Percentiles rank a stretch among this genome's conserved stretches.
These are phyloP conservation scores for Pseudogymnoascus sp. DNA, from an alignment of 2,329 filamentous ascomycete species.

Conservation along the genomic window DNA sequence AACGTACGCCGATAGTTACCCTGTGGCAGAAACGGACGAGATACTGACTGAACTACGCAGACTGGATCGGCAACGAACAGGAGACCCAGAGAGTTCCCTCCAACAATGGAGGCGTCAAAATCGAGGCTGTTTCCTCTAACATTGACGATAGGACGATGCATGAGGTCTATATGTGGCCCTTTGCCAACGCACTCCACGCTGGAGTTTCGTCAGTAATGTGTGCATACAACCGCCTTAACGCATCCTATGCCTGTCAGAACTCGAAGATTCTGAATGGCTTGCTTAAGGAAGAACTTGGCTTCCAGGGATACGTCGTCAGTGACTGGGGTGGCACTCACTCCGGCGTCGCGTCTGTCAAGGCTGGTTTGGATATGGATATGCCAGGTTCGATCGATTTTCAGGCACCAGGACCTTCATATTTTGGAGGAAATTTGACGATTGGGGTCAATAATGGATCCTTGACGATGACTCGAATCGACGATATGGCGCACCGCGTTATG, in stretches of 20 bases:
- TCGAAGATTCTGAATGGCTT: constrained; percentile 41
- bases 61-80: constrained; percentile 47
- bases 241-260: constrained; percentile 44
- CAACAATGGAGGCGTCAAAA: constrained; percentile 32
- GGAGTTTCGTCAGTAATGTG: constrained; percentile 60
- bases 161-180: constrained; percentile 73
- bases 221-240: constrained; percentile 45
- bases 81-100: constrained; percentile 36
- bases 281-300: constrained; percentile 44
- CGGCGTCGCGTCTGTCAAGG: constrained; percentile 36
- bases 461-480: constrained; percentile 34
- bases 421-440: constrained; percentile 25
- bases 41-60: constrained; percentile 9
- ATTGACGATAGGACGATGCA: constrained; percentile 68
- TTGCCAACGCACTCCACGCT: constrained; percentile 62
- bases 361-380: constrained; percentile 46
- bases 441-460: constrained; percentile 44
- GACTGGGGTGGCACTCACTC: constrained; percentile 38
- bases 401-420: constrained; percentile 13
- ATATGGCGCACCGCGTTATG: constrained; percentile 52
- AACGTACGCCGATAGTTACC: constrained; percentile 16
- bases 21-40: too few species aligned
- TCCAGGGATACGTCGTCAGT: constrained; percentile 39
- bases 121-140: constrained; percentile 47
- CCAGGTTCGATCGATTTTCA: constrained; percentile 41